Evolutionary conservation across 192 early-diverging fungal genomes (phyloP).

Genomic region (Umbelopsis sp.): DNA sequence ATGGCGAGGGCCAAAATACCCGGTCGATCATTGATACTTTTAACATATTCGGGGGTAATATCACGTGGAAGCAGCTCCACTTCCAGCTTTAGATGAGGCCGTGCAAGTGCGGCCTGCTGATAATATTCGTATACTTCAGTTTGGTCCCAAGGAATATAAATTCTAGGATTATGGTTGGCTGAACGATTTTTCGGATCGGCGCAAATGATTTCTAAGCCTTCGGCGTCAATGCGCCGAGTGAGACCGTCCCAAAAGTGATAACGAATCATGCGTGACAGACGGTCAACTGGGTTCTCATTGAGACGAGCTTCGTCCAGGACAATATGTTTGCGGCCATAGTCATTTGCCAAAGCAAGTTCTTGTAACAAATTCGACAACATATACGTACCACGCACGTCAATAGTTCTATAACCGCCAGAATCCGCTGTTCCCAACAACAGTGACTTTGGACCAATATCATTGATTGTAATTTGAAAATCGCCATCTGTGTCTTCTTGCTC

Average conservation of each 20-base stretch:
- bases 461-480: slow-evolving; percentile 93
- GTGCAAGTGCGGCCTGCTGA: slow-evolving; percentile 60
- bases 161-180: slow-evolving; percentile 77
- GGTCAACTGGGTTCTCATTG: slow-evolving; percentile 92
- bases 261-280: slow-evolving; percentile 86
- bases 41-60: slow-evolving; percentile 90
- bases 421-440: slow-evolving; percentile 84
- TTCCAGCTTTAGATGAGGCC: slow-evolving; percentile 72
- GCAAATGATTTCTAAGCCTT: slow-evolving; percentile 88
- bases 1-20: slow-evolving; percentile 89
- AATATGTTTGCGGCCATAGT: slow-evolving; percentile 83
- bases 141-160: slow-evolving; percentile 90
- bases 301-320: slow-evolving; percentile 86
- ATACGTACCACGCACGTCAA: slow-evolving; percentile 93
- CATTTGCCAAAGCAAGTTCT: slow-evolving; percentile 89
- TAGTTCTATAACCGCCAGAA: slow-evolving; percentile 84
- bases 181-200: slow-evolving; percentile 88
- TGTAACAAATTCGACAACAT: slow-evolving; percentile 93
- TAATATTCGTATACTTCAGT: slow-evolving; percentile 81
- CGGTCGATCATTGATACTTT: slow-evolving; percentile 83
- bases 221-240: slow-evolving; percentile 78
- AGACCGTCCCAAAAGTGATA: slow-evolving; percentile 95
- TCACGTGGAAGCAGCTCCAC: slow-evolving; percentile 81
- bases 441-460: slow-evolving; percentile 89
- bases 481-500: slow-evolving; percentile 96